A percentile compares a stretch with the other conserved stretches of the same genome.
Conservation (phyloP, 116 monocot species). For the Zostera marina region DNA sequence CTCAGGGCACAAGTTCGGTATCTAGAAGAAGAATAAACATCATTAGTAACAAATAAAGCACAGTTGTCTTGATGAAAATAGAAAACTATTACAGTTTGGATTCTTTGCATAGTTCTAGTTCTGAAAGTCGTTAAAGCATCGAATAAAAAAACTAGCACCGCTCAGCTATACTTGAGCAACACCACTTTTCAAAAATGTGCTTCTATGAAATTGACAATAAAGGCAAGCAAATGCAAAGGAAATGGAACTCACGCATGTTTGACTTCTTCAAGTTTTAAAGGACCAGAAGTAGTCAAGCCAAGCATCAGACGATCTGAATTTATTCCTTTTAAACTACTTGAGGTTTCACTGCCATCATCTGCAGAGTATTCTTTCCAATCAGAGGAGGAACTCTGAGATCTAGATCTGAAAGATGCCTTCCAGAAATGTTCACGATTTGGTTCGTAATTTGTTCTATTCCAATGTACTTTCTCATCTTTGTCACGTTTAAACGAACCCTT, state of each 20-base stretch:
- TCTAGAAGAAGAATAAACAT: slow-evolving; percentile 18
- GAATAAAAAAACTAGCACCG: too few relatives aligned
- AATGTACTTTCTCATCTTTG: slow-evolving; percentile 5
- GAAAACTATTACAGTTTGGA: too few relatives aligned
- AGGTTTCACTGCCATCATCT: slow-evolving; percentile 41
- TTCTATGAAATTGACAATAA: background rate
- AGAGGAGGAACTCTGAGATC: slow-evolving; percentile 17
- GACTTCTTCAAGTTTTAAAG: slow-evolving; percentile 68
- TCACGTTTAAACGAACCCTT: slow-evolving; percentile 5
- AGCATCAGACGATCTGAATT: slow-evolving; percentile 36
- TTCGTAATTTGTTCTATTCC: background rate
- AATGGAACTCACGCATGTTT: slow-evolving; percentile 62
- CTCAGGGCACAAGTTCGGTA: slow-evolving; percentile 70
- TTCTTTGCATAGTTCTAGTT: too few relatives aligned
- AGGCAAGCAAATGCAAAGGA: slow-evolving; percentile 3
- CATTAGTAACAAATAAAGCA: background rate
- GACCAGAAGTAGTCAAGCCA: slow-evolving; percentile 61
- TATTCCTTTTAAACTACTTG: slow-evolving; percentile 15
- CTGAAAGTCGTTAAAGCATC: too few relatives aligned
- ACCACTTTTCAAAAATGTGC: too few relatives aligned
- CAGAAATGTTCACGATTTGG: background rate
- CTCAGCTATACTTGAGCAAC: too few relatives aligned
- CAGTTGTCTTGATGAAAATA: too few relatives aligned
- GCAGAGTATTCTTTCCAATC: slow-evolving; percentile 37
- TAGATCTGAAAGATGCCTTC: background rate